phyloP scores from a whole-genome alignment of 2,329 filamentous ascomycete genomes.

The Allantophomopsis cytisporea region DNA sequence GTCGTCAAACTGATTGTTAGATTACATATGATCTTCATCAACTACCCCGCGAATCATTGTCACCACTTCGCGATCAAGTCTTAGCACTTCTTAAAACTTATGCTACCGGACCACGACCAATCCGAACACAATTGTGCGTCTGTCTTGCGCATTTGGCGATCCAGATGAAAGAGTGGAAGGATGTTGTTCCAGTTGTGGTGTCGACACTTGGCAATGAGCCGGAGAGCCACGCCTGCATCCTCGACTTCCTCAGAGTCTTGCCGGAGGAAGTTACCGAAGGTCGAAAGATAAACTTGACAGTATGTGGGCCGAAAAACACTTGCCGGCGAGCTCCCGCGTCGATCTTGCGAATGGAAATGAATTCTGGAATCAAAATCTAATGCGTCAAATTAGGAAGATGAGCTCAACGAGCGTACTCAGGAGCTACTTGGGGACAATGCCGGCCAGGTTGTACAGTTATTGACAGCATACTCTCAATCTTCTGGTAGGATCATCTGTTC shows the following conservation, averaged over 20 bases:
- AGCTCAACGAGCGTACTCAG: slow-evolving; percentile 71
- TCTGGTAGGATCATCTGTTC: slow-evolving; percentile 48
- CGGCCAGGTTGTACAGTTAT: slow-evolving; percentile 69
- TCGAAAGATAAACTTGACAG: slow-evolving; percentile 97
- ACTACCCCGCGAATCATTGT: slow-evolving; percentile 61
- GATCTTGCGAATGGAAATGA: slow-evolving; percentile 20
- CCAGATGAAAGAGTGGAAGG: slow-evolving; percentile 91
- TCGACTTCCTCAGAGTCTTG: slow-evolving; percentile 93
- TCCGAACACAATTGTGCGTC: slow-evolving; percentile 85
- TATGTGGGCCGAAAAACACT: slow-evolving; percentile 60
- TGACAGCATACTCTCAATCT: slow-evolving; percentile 84
- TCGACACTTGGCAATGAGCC: slow-evolving; percentile 63
- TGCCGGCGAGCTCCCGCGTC: slow-evolving; percentile 23
- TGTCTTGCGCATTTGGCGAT: slow-evolving; percentile 91
- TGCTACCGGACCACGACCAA: slow-evolving; percentile 68
- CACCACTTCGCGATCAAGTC: slow-evolving; percentile 71
- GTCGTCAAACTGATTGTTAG: slow-evolving; percentile 31
- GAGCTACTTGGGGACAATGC: slow-evolving; percentile 89
- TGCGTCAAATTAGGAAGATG: slow-evolving; percentile 69
- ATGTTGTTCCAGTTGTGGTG: slow-evolving; percentile 75
- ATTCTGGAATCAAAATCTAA: slow-evolving; percentile 29
- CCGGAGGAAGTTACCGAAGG: slow-evolving; percentile 98
- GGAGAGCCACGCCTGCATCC: slow-evolving; percentile 70
- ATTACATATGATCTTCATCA: slow-evolving; percentile 95
- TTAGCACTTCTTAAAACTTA: slow-evolving; percentile 71